Base-by-base conservation (phyloP, 441 rosid species). In the Raphanus hybrid region DNA sequence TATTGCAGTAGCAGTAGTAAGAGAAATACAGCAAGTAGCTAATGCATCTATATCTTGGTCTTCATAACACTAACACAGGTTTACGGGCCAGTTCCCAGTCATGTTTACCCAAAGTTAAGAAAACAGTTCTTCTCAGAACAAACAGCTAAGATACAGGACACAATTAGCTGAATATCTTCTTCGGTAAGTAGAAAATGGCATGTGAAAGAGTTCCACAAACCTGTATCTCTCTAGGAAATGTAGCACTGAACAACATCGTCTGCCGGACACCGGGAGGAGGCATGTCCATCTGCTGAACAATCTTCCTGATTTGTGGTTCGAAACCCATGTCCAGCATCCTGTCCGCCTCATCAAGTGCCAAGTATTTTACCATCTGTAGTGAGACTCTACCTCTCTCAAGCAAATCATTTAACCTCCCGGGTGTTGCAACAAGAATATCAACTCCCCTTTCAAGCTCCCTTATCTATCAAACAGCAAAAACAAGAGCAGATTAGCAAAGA, bases 271-370 rank as follows among this genome's bases (percentile, higher is more conserved):
- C 82, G 65, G 76, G 80, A 48, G 82, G 81, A 72, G 86, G 86
- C 83, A 84, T 78, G 52, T 79, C 84, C 82, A 78, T 81, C 73
- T 81, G 84, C 73, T 81, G 79, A 71, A 84, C 84, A 11, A 84
- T 84, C 68, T 81, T 81, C 68, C 84, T 79, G 66, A 84, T 81
- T 79, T 84, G 84, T 15, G 84, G 84, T 79, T 84, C 86, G 70
- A 84, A 84, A n/a, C 86, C 86, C 86, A 84, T 81, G 75, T 81
- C 86, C 77, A 81, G 75, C 86, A 84, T 84, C 70, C 84, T 80
- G 77, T 81, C 86, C 9, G 86, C 86, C 43, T 84, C 86, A 67
- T 84, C 86, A 62, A 84, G 86, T 50, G 82, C 83, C 34, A 84
- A 76, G 58, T 75, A 84, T 45, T 65, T 78, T 37, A 84, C 82